Conservation (phyloP, 163 green algal species). For the Chloroidium sp. region DNA sequence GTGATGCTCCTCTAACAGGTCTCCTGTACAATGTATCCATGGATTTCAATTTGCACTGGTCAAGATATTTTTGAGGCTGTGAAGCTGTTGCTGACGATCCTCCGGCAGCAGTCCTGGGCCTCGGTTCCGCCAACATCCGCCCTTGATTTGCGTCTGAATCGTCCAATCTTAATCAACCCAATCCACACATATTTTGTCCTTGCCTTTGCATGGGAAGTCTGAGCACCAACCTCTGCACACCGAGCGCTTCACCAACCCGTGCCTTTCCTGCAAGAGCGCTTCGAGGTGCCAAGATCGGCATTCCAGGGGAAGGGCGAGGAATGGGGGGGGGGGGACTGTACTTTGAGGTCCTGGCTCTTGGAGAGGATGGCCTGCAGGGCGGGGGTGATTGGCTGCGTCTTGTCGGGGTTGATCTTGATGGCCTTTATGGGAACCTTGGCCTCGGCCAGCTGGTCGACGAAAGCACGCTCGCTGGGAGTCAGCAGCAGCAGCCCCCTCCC, state of each 20-base stretch:
- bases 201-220: neutral
- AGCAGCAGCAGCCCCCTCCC: slow-evolving; percentile 77
- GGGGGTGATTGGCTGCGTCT: slow-evolving; percentile 57
- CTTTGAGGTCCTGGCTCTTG: slow-evolving; percentile 80
- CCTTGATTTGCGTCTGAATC: neutral
- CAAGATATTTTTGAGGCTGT: neutral
- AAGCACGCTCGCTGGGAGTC: slow-evolving; percentile 58
- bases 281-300: neutral
- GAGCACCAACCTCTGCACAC: neutral
- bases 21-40: neutral
- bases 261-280: neutral
- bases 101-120: neutral
- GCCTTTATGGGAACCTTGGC: slow-evolving; percentile 62
- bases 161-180: neutral
- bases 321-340: neutral
- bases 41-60: neutral
- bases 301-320: neutral
- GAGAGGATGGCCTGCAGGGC: slow-evolving; percentile 82
- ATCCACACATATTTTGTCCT: neutral
- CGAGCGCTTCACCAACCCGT: neutral
- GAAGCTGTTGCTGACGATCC: neutral
- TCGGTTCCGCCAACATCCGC: neutral
- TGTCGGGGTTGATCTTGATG: slow-evolving; percentile 70
- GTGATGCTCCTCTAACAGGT: too few relatives aligned
- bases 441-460: slow-evolving; percentile 54